Evolutionary conservation across 2,329 filamentous ascomycete species (phyloP), one percentile per base, ranked within the genome.

Genomic region (Stachybotrys chartarum): DNA sequence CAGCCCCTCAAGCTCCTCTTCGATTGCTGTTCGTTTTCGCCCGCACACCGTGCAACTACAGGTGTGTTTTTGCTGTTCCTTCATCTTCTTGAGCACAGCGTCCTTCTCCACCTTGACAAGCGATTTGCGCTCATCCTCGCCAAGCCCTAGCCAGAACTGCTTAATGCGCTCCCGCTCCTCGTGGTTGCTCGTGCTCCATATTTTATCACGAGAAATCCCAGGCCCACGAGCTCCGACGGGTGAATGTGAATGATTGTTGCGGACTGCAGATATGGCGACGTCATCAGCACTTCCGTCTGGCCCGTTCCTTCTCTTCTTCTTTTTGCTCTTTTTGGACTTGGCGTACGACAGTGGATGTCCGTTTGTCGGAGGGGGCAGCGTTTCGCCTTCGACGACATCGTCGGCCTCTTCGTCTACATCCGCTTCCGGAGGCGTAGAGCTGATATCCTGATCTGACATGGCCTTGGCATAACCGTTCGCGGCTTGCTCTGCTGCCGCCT

Each of bases 31-130:
- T 54, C 94, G 85, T 76, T 99, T 99, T 61, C 94, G 84, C 54
- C 94, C 94, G 71, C 94, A 99, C 46, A 99, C 93, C 5, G 91
- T 95, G 73, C 94, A 99, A 70, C 92, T 97, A 78, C 94, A 99
- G 3, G 93, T 97, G 71, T 97, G 92, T 73, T 97, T 97, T 72
- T 99, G 94, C 72, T 99, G 94, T 72, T 99, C 94, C 79, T 99
- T 99, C 94, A 99, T 99, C 78, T 99, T 99, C 68, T 90, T 91
- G 55, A 99, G 76, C 0, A 99, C 94, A 7, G 94, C 93, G 72
- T 99, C 93, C 75, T 99, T 99, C 74, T 99, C 94, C 32, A 99
- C 93, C 73, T 97, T 97, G 67, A 99, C 91, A 50, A 99, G 78
- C 16, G 90, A 94, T 70, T 96, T 94, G 64, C 94, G 89, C 70